A percentile compares a stretch with the other conserved stretches of the same genome.
Evolutionary conservation across 108 stramenopile genomes (phyloP).

Genomic region (Aurantiochytrium sp.): DNA sequence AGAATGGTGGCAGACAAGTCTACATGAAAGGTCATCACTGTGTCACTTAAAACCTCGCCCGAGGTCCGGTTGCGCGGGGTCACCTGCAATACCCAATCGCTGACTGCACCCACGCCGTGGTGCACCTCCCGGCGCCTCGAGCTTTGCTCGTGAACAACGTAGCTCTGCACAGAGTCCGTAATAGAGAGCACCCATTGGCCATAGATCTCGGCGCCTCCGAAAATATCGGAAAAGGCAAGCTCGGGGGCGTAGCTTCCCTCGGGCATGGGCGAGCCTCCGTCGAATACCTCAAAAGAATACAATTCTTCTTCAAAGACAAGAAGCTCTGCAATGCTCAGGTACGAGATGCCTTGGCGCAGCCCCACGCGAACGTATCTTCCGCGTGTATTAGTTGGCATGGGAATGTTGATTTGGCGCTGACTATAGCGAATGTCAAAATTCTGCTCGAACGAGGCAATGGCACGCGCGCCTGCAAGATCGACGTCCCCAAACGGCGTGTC

Average conservation of each 20-base stretch:
- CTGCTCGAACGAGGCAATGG: not conserved
- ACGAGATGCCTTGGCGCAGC: not conserved
- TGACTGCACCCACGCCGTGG: not conserved
- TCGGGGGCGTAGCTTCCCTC: constrained; percentile 1
- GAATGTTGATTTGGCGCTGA: not conserved
- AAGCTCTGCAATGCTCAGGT: not conserved
- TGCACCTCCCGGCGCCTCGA: not conserved
- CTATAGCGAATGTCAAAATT: not conserved
- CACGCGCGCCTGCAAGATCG: not conserved
- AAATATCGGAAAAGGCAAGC: not conserved
- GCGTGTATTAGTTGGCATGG: not conserved
- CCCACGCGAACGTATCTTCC: not conserved
- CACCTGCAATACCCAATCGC: not conserved
- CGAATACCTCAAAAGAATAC: not conserved
- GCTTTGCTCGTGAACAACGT: not conserved
- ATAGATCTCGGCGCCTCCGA: not conserved
- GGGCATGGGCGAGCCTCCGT: not conserved
- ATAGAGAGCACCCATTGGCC: not conserved
- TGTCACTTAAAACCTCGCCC: not conserved
- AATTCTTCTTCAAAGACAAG: not conserved
- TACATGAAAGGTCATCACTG: not conserved
- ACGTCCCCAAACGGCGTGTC: not conserved
- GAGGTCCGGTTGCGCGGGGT: not conserved
- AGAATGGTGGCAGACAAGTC: not conserved
- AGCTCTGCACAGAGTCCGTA: not conserved